These are phyloP conservation scores for Neonectria ditissima DNA, from an alignment of 2,329 filamentous ascomycete genomes.

Conservation along the genomic window DNA sequence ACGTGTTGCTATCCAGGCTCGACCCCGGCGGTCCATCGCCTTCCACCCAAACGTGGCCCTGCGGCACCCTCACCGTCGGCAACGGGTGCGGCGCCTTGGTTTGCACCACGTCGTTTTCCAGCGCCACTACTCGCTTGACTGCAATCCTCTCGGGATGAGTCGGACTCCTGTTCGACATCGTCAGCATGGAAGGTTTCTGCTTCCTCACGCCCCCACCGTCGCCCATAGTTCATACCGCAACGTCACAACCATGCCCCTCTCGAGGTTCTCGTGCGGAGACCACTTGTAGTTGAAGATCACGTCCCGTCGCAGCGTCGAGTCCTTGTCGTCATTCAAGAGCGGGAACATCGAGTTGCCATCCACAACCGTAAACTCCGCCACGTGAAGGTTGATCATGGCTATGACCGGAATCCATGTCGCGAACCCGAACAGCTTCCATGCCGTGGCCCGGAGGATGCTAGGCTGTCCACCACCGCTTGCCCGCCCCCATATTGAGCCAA, in stretches of 20 bases:
- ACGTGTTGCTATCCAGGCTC: constrained; percentile 87
- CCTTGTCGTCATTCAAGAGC: constrained; percentile 75
- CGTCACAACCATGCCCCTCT: constrained; percentile 80
- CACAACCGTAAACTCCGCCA: constrained; percentile 69
- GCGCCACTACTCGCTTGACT: constrained; percentile 85
- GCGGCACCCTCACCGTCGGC: constrained; percentile 73
- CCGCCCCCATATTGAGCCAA: constrained; percentile 53
- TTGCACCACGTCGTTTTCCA: constrained; percentile 82
- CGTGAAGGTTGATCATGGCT: constrained; percentile 70
- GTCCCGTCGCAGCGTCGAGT: constrained; percentile 66
- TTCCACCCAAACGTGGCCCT: constrained; percentile 94
- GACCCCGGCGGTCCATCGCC: constrained; percentile 81
- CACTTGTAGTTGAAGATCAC: constrained; percentile 70
- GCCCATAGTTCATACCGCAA: constrained; percentile 66
- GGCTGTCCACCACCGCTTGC: constrained; percentile 39
- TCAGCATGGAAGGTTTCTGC: constrained; percentile 11
- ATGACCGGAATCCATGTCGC: constrained; percentile 72
- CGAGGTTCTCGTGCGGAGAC: constrained; percentile 67
- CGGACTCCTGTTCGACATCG: constrained; percentile 69
- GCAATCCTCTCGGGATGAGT: constrained; percentile 74
- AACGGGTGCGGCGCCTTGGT: constrained; percentile 72
- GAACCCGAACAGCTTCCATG: constrained; percentile 62
- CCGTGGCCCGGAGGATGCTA: constrained; percentile 50
- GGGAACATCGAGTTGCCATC: constrained; percentile 81
- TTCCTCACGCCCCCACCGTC: constrained; percentile 4